Conservation (phyloP, 2,329 filamentous ascomycete species). For the Beauveria rudraprayagi region DNA sequence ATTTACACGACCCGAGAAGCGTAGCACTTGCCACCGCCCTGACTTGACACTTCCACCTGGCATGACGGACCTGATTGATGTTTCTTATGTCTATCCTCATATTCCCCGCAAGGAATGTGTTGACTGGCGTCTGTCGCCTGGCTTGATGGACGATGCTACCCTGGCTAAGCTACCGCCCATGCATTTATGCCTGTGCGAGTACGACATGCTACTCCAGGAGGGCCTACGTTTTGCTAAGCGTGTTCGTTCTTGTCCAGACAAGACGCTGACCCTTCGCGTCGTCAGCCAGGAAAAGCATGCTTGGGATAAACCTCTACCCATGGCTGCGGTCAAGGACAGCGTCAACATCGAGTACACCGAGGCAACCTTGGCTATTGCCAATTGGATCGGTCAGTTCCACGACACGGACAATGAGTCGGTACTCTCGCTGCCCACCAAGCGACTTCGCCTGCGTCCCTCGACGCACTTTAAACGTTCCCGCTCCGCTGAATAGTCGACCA, state of each 20-base stretch:
- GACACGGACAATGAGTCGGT: constrained; percentile 30
- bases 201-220: constrained; percentile 56
- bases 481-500: background rate
- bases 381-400: constrained; percentile 32
- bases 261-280: constrained; percentile 31
- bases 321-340: constrained; percentile 33
- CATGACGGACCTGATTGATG: constrained; percentile 56
- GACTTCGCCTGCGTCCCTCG: constrained; percentile 21
- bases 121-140: constrained; percentile 51
- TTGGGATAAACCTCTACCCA: constrained; percentile 40
- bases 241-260: constrained; percentile 28
- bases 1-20: constrained; percentile 45
- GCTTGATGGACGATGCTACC: constrained; percentile 45
- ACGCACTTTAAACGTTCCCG: constrained; percentile 5
- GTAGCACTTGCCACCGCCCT: constrained; percentile 43
- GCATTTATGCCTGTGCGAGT: constrained; percentile 55
- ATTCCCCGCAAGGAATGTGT: constrained; percentile 35
- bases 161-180: constrained; percentile 45
- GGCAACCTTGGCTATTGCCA: constrained; percentile 31
- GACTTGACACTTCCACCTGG: constrained; percentile 50
- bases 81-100: constrained; percentile 50
- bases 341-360: constrained; percentile 39
- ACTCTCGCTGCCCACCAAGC: constrained; percentile 26
- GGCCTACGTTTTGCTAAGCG: constrained; percentile 54
- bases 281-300: constrained; percentile 39